Evolutionary conservation across 2,329 filamentous ascomycete species (phyloP), one percentile per base, ranked within the genome.

Genomic region (Colletotrichum graminicola): DNA sequence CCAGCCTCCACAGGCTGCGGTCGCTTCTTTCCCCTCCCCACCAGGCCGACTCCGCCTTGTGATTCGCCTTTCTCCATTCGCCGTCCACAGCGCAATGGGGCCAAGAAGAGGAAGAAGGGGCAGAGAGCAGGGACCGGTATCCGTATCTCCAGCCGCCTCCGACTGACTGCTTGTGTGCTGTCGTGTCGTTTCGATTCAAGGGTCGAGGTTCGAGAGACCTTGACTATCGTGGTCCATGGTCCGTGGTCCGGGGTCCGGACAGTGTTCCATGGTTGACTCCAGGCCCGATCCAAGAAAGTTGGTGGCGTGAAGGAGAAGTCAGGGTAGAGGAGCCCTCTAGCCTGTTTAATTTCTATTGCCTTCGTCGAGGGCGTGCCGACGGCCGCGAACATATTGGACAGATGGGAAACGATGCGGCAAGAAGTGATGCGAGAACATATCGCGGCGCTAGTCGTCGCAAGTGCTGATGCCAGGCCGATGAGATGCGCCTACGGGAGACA

Each of bases 31-130:
- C 66, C 56, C 54, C 51, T 72, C 70, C 62, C 70, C 66, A 72
- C 70, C 66, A 72, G 60, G 66, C 66, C 62, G 70, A 47, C 70
- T 71, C 60, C 66, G 56, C 70, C 51, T 56, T 71, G 66, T 72
- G 70, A 71, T 72, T 72, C 66, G 70, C 61, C 55, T 52, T 72
- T 66, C 66, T 61, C 70, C 70, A 71, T 61, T 72, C 66, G 66
- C 66, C 45, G 56, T 71, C 26, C 55, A 71, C 56, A 66, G 66
- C 29, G 26, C 57, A 41, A 61, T 39, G 62, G 66, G 61, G 66
- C 70, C 70, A 72, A 64, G 61, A 72, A 54, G 64, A 71, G 59
- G 47, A 55, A 29, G 47, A 52, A 54, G 39, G 49, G 64, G 45
- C n/a, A 26, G 45, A 45, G 39, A 36, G 59, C 68, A 71, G 59